phyloP scores from a whole-genome alignment of 345 rosid genomes.

The Citrus cavaleriei region DNA sequence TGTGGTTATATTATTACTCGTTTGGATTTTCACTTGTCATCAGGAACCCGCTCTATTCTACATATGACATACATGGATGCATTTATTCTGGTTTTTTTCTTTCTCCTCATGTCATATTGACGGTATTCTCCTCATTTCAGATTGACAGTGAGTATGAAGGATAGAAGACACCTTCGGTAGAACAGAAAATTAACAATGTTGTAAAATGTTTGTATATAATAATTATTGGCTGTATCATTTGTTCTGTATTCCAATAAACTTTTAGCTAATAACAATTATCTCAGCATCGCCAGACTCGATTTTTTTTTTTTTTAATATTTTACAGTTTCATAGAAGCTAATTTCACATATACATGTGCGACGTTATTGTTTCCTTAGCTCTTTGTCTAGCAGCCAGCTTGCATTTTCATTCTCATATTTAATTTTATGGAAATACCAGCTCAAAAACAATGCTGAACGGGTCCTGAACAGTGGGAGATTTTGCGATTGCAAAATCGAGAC shows the following conservation, averaged over 20 bases:
- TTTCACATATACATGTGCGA: background rate
- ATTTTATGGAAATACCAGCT: too few species aligned
- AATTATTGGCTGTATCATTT: background rate
- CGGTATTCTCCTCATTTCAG: background rate
- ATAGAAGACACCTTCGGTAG: background rate
- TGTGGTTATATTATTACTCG: too few species aligned
- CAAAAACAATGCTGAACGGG: background rate
- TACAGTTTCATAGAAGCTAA: background rate
- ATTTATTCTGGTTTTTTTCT: background rate
- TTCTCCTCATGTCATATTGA: background rate
- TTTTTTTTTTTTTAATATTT: background rate
- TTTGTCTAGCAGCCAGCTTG: background rate
- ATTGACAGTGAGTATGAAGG: background rate
- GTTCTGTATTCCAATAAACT: background rate
- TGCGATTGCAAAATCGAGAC: background rate
- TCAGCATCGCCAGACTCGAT: background rate
- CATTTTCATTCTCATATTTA: too few species aligned
- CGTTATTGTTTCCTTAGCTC: background rate
- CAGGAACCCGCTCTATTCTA: background rate
- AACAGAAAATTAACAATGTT: background rate
- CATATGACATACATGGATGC: background rate
- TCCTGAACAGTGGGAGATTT: background rate
- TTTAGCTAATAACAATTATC: background rate
- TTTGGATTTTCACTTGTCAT: background rate
- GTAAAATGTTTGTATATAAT: conserved; percentile 9